Conservation (phyloP, 371 early-diverging fungal genomes). For the Dichotomocladium elegans region DNA sequence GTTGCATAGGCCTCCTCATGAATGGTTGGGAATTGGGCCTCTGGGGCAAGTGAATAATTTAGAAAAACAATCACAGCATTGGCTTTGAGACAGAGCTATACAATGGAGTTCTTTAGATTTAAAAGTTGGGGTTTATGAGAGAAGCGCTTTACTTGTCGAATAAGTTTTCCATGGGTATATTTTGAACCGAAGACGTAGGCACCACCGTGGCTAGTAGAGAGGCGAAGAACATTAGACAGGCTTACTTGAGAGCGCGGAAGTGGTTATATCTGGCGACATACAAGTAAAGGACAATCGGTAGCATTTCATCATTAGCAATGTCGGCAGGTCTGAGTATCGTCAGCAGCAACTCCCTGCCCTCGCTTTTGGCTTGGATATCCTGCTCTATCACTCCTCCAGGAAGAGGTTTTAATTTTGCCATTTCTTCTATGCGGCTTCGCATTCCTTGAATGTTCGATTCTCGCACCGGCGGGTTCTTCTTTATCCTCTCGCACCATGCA, state of each 20-base stretch:
- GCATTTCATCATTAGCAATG: no score
- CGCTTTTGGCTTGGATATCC: no score
- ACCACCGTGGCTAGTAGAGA: slow-evolving; percentile 42
- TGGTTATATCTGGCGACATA: slow-evolving; percentile 80
- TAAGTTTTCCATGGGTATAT: slow-evolving; percentile 8
- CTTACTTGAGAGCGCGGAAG: slow-evolving; percentile 74
- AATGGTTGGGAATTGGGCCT: slow-evolving; percentile 22
- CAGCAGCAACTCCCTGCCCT: no score
- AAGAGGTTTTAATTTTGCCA: no score
- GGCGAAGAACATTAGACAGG: slow-evolving; percentile 71
- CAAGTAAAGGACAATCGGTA: no score
- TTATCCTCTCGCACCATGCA: no score
- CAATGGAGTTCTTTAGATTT: background rate
- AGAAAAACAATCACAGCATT: slow-evolving; percentile 18
- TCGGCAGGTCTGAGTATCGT: no score
- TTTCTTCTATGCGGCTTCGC: no score
- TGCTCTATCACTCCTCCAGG: no score
- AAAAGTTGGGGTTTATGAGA: background rate
- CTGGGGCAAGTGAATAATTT: slow-evolving; percentile 23
- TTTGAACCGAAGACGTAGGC: slow-evolving; percentile 17
- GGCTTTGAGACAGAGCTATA: slow-evolving; percentile 2
- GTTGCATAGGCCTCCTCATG: slow-evolving; percentile 23
- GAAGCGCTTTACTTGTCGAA: slow-evolving; percentile 10
- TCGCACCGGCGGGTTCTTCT: no score
- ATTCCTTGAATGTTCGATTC: no score